Conservation (phyloP, 106 monocot species). For the Allium fistulosum region DNA sequence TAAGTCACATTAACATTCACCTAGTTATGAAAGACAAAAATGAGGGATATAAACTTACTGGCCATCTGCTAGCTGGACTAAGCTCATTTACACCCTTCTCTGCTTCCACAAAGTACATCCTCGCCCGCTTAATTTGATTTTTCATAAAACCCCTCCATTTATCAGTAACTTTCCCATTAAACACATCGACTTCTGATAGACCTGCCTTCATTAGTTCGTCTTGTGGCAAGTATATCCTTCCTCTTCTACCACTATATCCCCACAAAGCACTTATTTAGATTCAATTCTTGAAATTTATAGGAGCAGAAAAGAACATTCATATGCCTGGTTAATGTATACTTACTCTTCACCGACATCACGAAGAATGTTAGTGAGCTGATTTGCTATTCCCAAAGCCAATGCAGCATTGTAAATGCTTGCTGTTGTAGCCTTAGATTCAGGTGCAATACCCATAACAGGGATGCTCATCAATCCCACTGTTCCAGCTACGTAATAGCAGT, state of each 20-base stretch:
- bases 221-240: constrained; percentile 34
- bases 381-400: constrained; percentile 80
- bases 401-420: constrained; percentile 78
- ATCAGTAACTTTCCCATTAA: constrained; percentile 38
- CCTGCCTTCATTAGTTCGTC: constrained; percentile 30
- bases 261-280: neutral
- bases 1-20: too few relatives aligned
- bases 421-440: constrained; percentile 60
- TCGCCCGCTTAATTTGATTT: constrained; percentile 41
- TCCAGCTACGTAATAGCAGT: constrained; percentile 90
- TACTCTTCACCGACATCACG: constrained; percentile 95
- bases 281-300: neutral
- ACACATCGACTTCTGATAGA: constrained; percentile 42
- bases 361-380: constrained; percentile 93
- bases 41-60: constrained; percentile 17
- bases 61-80: constrained; percentile 47
- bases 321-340: constrained; percentile 12
- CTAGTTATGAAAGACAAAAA: neutral
- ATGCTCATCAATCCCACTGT: constrained; percentile 91
- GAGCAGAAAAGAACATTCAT: neutral
- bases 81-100: constrained; percentile 43
- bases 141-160: constrained; percentile 64
- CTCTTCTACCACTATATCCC: constrained; percentile 22
- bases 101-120: constrained; percentile 46
- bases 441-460: constrained; percentile 79